phyloP scores from a whole-genome alignment of 768 basidiomycete genomes.

The Kockovaella imperatae region DNA sequence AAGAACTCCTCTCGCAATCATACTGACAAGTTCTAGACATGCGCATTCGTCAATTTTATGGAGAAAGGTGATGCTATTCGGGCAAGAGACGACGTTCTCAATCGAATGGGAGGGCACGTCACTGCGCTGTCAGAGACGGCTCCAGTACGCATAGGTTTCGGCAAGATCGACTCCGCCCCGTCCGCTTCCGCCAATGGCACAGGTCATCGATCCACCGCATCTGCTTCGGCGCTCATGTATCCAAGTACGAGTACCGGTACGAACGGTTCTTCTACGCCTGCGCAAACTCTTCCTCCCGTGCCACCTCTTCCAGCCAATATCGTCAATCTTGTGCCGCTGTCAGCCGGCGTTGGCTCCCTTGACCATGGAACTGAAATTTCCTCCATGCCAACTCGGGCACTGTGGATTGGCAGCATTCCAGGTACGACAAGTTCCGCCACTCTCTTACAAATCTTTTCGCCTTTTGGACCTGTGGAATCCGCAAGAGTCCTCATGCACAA shows the following conservation, averaged over 20 bases:
- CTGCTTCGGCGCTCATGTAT: no score
- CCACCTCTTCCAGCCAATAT: not conserved
- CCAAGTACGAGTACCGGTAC: no score
- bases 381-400: slow-evolving; percentile 82
- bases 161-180: slow-evolving; percentile 93
- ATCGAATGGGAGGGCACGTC: slow-evolving; percentile 79
- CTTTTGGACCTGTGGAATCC: slow-evolving; percentile 94
- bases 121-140: slow-evolving; percentile 83
- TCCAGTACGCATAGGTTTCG: slow-evolving; percentile 94
- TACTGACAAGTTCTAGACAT: slow-evolving; percentile 57
- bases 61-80: slow-evolving; percentile 92
- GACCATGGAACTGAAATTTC: slow-evolving; percentile 55
- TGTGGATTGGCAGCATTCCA: slow-evolving; percentile 98
- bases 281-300: slow-evolving; percentile 35
- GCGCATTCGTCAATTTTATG: slow-evolving; percentile 98
- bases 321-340: slow-evolving; percentile 4
- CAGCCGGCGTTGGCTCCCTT: not conserved
- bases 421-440: slow-evolving; percentile 90
- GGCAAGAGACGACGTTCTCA: slow-evolving; percentile 95
- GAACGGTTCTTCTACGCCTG: slow-evolving; percentile 46
- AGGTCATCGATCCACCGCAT: no score
- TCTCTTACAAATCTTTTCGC: slow-evolving; percentile 90
- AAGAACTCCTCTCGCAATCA: not conserved
- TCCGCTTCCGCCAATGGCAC: no score
- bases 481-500: slow-evolving; percentile 94